Evolutionary conservation across 768 basidiomycete genomes (phyloP).

Genomic region (Tylopilus vinaceipallidus): DNA sequence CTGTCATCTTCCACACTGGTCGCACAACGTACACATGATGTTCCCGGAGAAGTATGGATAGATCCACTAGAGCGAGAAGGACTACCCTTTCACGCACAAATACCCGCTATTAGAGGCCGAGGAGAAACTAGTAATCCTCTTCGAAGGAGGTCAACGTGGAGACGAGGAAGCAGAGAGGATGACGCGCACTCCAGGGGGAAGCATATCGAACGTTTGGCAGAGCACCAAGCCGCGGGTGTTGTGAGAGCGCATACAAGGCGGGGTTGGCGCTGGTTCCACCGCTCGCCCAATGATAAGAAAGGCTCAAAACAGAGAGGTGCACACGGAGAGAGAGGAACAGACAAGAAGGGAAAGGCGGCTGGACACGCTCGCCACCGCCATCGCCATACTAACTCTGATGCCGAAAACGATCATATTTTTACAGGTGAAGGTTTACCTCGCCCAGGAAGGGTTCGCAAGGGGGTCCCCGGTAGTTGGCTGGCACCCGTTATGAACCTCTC

Average conservation of each 20-base stretch:
- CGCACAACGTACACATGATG: slow-evolving; percentile 31
- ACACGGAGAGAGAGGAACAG: not conserved
- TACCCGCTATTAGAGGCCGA: slow-evolving; percentile 1
- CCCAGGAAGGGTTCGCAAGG: slow-evolving; percentile 15
- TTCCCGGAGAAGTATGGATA: slow-evolving; percentile 57
- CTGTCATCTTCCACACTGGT: slow-evolving; percentile 19
- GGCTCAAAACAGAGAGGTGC: not conserved
- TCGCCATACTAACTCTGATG: slow-evolving; percentile 7
- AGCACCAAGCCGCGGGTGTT: slow-evolving; percentile 40
- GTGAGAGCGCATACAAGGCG: slow-evolving; percentile 44
- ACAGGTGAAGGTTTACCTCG: not conserved
- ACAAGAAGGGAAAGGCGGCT: slow-evolving; percentile 12
- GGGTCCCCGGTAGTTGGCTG: slow-evolving; percentile 20
- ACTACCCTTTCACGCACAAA: slow-evolving; percentile 43
- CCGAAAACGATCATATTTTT: slow-evolving; percentile 8
- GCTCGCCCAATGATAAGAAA: slow-evolving; percentile 1
- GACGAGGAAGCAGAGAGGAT: slow-evolving; percentile 7
- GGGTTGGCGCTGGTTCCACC: slow-evolving; percentile 21
- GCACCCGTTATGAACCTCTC: slow-evolving; percentile 1
- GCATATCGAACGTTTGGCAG: slow-evolving; percentile 30
- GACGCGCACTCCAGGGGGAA: slow-evolving; percentile 5
- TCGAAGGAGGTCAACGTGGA: slow-evolving; percentile 21
- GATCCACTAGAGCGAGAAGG: slow-evolving; percentile 65
- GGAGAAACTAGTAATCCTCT: not conserved
- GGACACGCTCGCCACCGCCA: not conserved